Conservation (phyloP, 768 basidiomycete species). For the Auricularia sp. region DNA sequence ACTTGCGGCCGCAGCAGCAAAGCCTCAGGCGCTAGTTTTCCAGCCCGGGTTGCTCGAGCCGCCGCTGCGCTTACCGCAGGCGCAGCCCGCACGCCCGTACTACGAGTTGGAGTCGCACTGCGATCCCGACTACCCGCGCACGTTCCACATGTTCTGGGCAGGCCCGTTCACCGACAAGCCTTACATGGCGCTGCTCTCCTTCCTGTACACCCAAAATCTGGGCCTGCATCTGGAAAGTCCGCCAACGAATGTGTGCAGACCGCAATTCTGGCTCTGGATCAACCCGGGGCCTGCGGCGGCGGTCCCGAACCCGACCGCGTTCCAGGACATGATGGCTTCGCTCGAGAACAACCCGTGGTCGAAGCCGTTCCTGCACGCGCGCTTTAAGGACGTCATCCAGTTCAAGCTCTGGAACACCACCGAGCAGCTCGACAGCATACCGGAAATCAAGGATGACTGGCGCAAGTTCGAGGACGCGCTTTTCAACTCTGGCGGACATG, state of each 20-base stretch:
- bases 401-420: slow-evolving; percentile 99
- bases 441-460: slow-evolving; percentile 89
- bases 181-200: slow-evolving; percentile 88
- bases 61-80: slow-evolving; percentile 35
- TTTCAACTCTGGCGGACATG: slow-evolving; percentile 81
- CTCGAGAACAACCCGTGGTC: slow-evolving; percentile 88
- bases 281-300: slow-evolving; percentile 94
- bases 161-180: slow-evolving; percentile 98
- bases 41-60: slow-evolving; percentile 27
- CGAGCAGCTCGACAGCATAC: slow-evolving; percentile 85
- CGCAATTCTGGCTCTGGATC: slow-evolving; percentile 97
- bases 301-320: slow-evolving; percentile 74
- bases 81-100: slow-evolving; percentile 44
- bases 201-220: slow-evolving; percentile 91
- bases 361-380: slow-evolving; percentile 84
- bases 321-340: slow-evolving; percentile 71
- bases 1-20: slow-evolving; percentile 19
- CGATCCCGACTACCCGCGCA: slow-evolving; percentile 72
- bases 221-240: slow-evolving; percentile 58
- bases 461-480: slow-evolving; percentile 60
- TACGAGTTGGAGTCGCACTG: slow-evolving; percentile 54
- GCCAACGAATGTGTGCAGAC: slow-evolving; percentile 56
- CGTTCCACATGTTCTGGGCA: slow-evolving; percentile 99
- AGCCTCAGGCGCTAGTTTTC: slow-evolving; percentile 19
- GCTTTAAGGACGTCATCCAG: slow-evolving; percentile 85